Evolutionary conservation across 2,329 filamentous ascomycete genomes (phyloP), one percentile per base, ranked within the genome.

Genomic region (Colletotrichum plurivorum): DNA sequence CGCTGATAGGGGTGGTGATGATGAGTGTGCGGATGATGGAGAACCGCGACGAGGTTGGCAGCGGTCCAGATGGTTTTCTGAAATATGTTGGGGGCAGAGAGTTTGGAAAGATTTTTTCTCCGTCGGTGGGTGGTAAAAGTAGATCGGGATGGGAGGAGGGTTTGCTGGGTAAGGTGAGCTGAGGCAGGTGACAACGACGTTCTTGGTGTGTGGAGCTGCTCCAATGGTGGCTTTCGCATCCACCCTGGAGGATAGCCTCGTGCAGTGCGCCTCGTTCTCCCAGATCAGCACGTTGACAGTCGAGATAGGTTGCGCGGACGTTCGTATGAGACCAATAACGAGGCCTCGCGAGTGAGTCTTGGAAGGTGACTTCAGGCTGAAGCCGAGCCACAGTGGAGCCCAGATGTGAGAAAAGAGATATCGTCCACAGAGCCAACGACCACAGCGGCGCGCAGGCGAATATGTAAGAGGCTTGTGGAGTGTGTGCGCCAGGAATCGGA

Each of bases 401-500:
- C 10, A n/a, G 41, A 15, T 43, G 16, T 9, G 59, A 43, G 41
- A 43, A 43, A 15, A 43, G 41, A 43, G 16, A 43, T 43, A n/a
- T 43, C 41, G 41, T 10, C 46, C 49, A 20, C 41, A 45, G 27
- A 22, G 59, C 9, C 12, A 36, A 16, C 27, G 36, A 36, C 20
- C n/a, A 46, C 39, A 45, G n/a, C 12, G 8, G 22, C 46, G 43
- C 25, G 51, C 36, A 53, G 22, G 46, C 51, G 60, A 27, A 45
- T 58, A 55, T 63, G 53, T 55, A 41, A 36, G 54, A 18, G 57
- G 52, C 39, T 57, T 58, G 65, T 58, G 65, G 53, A 60, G 49
- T 55, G 55, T 49, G 62, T 69, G 41, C 51, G 36, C 39, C 63
- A 66, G 63, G 55, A 67, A 69, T 63, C 55, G 67, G 63, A 46